Evolutionary conservation across 352 stramenopile species (phyloP), one percentile per base, ranked within the genome.

Genomic region (Pythium rhizo-oryzae): DNA sequence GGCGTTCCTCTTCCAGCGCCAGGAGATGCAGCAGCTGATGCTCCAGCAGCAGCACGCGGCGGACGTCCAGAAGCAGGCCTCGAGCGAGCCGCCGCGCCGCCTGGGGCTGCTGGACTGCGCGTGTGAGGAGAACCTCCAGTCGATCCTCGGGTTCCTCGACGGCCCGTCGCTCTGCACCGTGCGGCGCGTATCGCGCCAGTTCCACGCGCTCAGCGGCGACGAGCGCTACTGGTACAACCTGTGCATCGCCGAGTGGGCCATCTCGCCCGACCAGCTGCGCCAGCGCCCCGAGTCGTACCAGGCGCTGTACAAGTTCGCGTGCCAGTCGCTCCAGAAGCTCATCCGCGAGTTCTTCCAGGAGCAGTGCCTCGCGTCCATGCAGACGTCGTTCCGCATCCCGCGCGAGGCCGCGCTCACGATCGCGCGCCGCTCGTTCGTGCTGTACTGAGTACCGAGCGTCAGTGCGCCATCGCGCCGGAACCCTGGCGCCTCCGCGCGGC

Each of bases 281-380:
- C 71, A 72, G 66, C 77, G 75, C 4, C 85, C 84, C 19, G 80
- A 84, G 57, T 90, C 80, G 44, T 91, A 87, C 64, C 80, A 85
- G 67, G 75, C 80, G 61, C 77, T 95, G 50, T 95, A 95, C 77
- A 87, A 90, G 66, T 84, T 85, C 64, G 78, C 87, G 43, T 84
- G 80, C 44, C 77, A 84, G 65, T 93, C 86, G 61, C 77, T 94
- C 35, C 82, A 89, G 71, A 71, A 68, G 49, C 72, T 94, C 19
- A 85, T 94, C n/a, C 84, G 84, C 41, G 86, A 94, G 35, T 85
- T 90, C 35, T 79, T 94, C 63, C 76, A 94, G 58, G 86, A 94
- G 71, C 86, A 94, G 62, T 91, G 86, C 43, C 75, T 94, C 12
- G 57, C 68, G 56, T 90, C 85, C 23, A 74, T 93, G 69, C 86